phyloP scores from a whole-genome alignment of 495 filamentous ascomycete genomes.

The Cudoniella acicularis region DNA sequence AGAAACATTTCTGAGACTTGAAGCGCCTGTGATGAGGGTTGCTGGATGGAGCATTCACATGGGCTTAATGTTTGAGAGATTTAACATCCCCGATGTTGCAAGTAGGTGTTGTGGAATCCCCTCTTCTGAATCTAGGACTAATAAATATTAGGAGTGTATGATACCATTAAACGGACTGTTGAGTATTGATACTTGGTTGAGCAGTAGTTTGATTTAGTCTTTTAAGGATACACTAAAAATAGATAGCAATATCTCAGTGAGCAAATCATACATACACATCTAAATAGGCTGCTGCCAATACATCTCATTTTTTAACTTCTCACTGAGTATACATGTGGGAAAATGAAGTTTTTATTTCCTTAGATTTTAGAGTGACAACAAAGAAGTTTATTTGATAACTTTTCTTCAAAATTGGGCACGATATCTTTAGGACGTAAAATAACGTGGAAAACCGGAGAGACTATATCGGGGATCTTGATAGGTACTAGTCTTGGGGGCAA shows the following conservation, averaged over 20 bases:
- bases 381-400: no score
- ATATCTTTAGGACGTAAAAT: no score
- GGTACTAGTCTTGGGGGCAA: neutral
- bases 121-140: neutral
- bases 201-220: neutral
- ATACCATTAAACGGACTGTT: conserved; percentile 43
- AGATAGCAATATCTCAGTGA: neutral
- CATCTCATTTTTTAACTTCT: no score
- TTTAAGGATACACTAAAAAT: neutral
- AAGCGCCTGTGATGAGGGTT: conserved; percentile 88
- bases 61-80: conserved; percentile 77
- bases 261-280: neutral
- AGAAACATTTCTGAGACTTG: conserved; percentile 78
- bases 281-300: no score
- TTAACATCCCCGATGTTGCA: conserved; percentile 86
- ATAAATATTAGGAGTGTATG: conserved; percentile 44
- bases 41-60: conserved; percentile 91
- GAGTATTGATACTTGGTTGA: conserved; percentile 17
- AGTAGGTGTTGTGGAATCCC: conserved; percentile 55
- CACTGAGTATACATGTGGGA: no score
- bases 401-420: neutral
- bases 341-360: no score
- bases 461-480: no score
- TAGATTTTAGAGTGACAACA: no score
- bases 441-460: neutral